Percentiles rank a stretch among this genome's conserved stretches.
These are phyloP conservation scores for Globisporangium paroecandrum DNA, from an alignment of 352 stramenopile genomes.

Conservation along the genomic window DNA sequence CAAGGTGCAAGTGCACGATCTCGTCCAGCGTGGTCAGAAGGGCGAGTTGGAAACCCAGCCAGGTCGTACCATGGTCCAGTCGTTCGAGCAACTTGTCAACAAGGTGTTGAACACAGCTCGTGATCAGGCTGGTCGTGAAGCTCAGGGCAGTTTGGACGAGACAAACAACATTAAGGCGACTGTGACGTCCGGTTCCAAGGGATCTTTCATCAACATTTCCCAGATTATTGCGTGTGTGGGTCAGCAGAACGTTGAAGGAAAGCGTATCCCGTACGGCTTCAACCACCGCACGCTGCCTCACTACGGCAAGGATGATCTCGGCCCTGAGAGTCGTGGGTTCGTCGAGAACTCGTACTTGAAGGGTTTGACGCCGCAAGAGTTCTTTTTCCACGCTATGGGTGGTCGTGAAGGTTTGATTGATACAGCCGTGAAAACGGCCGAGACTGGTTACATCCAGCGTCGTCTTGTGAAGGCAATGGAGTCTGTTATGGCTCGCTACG, in stretches of 20 bases:
- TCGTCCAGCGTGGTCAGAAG: slow-evolving; percentile 97
- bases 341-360: slow-evolving; percentile 99
- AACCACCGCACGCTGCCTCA: slow-evolving; percentile 95
- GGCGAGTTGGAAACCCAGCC: slow-evolving; percentile 97
- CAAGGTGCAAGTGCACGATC: slow-evolving; percentile 92
- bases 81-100: slow-evolving; percentile 98
- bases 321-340: slow-evolving; percentile 97
- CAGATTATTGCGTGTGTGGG: slow-evolving; percentile 99
- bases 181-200: slow-evolving; percentile 98
- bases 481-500: slow-evolving; percentile 98
- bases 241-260: slow-evolving; percentile 98
- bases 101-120: slow-evolving; percentile 91
- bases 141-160: slow-evolving; percentile 87
- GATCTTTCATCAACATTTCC: slow-evolving; percentile 99
- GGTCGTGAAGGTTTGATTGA: slow-evolving; percentile 99
- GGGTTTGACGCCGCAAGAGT: slow-evolving; percentile 93
- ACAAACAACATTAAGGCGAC: slow-evolving; percentile 99
- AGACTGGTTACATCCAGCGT: slow-evolving; percentile 99
- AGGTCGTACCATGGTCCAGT: slow-evolving; percentile 98
- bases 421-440: slow-evolving; percentile 99
- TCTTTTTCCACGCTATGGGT: slow-evolving; percentile 99
- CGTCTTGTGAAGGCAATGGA: slow-evolving; percentile 99
- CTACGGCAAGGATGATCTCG: slow-evolving; percentile 96
- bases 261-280: slow-evolving; percentile 96
- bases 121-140: slow-evolving; percentile 82